Evolutionary conservation across 164 flowering plant species (phyloP).

Genomic region (Stephania cephalantha): DNA sequence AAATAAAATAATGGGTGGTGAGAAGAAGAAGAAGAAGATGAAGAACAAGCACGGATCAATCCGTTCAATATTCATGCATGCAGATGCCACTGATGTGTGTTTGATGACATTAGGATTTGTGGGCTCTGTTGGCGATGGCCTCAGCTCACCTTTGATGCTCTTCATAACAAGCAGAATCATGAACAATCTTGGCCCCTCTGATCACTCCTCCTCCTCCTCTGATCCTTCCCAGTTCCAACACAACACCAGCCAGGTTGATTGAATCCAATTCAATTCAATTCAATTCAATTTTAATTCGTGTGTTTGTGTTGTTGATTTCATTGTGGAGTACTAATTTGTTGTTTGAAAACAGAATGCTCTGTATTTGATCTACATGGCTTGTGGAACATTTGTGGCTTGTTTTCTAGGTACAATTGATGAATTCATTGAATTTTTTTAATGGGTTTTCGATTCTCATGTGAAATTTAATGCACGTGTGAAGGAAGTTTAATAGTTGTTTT

Average conservation of each 20-base stretch:
- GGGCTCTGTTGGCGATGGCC: conserved; percentile 24
- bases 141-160: conserved; percentile 16
- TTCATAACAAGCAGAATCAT: conserved; percentile 17
- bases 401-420: conserved; percentile 20
- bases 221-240: conserved; percentile 13
- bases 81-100: conserved; percentile 13
- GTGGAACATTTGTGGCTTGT: conserved; percentile 34
- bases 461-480: neutral
- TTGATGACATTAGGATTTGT: conserved; percentile 23
- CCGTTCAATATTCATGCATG: conserved; percentile 27
- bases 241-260: conserved; percentile 15
- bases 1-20: neutral
- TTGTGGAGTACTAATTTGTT: neutral
- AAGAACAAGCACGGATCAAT: neutral
- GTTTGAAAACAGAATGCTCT: conserved; percentile 35
- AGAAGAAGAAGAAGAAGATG: neutral
- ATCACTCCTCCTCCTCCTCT: neutral
- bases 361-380: conserved; percentile 36
- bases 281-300: neutral
- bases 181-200: conserved; percentile 18
- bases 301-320: neutral
- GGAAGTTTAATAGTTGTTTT: neutral
- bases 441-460: neutral
- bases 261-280: neutral
- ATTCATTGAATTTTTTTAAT: neutral